Evolutionary conservation across 2,329 filamentous ascomycete species (phyloP), one percentile per base, ranked within the genome.

Genomic region (Emmonsiellopsis sp.): DNA sequence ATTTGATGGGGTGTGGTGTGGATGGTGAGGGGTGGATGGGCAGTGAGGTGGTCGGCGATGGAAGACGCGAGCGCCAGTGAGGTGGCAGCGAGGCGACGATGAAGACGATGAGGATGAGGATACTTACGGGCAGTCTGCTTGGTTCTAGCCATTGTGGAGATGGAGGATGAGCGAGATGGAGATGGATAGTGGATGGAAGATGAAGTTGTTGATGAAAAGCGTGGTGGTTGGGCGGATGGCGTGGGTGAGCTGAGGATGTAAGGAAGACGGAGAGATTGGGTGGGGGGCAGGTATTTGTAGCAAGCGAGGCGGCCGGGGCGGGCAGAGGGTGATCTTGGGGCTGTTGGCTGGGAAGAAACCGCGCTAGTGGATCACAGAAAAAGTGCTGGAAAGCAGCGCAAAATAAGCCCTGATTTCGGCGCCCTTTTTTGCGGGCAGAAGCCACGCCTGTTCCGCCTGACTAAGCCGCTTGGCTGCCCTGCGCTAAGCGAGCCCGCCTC

Each of bases 121-220:
- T 56, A 75, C 73, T 73, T 71, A 74, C 74, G 73, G 64, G 74
- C 74, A 67, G 74, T 77, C 68, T 77, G 74, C 73, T 77, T 77
- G 56, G 74, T 77, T 65, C 74, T 69, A 67, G 74, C 74, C 74
- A 77, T 77, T 68, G 60, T 66, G 58, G 51, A 56, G 58, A 55
- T 56, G 54, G 51, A 62, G 57, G 62, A 65, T 64, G 58, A 60
- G 53, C 48, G 49, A 55, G 57, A 60, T 61, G 54, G 58, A 55
- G 67, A 64, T 62, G 57, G 53, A 62, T 61, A 57, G 53, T 60
- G 52, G 64, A 61, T 65, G 62, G 55, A 58, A 50, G 55, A 46
- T 39, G 40, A 13, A 44, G 49, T 59, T 42, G 57, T 58, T 58
- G 61, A 61, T 59, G 57, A 56, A 53, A 46, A 55, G 53, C 55